Percentiles rank a stretch among this genome's conserved stretches.
Conservation (phyloP, 352 stramenopile genomes). For the Blastocystis sp. region DNA sequence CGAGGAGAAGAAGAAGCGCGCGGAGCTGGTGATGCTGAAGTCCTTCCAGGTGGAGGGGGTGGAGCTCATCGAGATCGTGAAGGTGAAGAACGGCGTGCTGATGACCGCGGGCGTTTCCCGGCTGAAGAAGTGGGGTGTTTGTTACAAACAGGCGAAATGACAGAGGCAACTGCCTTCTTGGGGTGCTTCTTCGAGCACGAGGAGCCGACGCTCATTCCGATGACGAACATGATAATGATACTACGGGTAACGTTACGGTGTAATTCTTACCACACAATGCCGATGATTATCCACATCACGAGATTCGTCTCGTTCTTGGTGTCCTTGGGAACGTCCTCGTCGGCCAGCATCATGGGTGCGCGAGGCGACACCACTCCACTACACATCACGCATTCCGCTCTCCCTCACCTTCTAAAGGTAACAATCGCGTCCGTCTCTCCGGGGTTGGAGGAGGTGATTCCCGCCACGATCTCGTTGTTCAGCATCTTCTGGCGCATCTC, state of each 20-base stretch:
- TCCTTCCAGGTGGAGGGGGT: constrained; percentile 25
- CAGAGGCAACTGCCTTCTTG: too few relatives aligned
- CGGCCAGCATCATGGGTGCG: constrained; percentile 33
- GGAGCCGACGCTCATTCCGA: too few relatives aligned
- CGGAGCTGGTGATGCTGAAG: constrained; percentile 19
- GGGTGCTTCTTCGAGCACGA: too few relatives aligned
- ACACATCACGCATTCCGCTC: too few relatives aligned
- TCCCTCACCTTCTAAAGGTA: constrained; percentile 29
- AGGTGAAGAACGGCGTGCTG: constrained; percentile 23
- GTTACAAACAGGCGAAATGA: too few relatives aligned
- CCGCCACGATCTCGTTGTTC: constrained; percentile 46
- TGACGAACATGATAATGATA: too few relatives aligned
- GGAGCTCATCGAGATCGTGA: constrained; percentile 16
- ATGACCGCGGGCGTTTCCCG: constrained; percentile 12
- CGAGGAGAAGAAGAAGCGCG: background rate
- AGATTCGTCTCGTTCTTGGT: background rate
- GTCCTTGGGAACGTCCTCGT: constrained; percentile 8
- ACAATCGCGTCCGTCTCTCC: constrained; percentile 31
- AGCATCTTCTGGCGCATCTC: constrained; percentile 44
- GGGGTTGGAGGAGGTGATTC: constrained; percentile 58
- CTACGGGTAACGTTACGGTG: too few relatives aligned
- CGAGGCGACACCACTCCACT: constrained; percentile 56
- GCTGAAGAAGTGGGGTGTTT: too few relatives aligned
- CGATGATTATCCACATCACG: constrained; percentile 23
- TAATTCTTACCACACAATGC: background rate